Evolutionary conservation across 768 basidiomycete species (phyloP).

Genomic region (Sarcodon aspratus): DNA sequence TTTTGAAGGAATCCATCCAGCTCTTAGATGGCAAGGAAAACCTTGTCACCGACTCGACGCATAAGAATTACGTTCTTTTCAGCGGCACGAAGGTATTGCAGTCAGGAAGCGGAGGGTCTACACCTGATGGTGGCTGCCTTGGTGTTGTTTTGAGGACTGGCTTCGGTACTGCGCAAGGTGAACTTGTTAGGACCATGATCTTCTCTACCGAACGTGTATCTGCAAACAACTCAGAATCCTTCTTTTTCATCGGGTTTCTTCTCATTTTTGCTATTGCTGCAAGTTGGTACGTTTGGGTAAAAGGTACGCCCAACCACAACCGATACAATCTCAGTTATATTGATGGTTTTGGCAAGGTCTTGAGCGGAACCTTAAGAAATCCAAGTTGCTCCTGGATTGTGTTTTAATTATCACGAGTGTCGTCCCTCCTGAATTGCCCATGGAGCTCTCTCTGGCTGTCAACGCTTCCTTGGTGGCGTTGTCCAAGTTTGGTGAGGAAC

Average conservation of each 20-base stretch:
- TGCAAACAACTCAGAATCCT: constrained; percentile 91
- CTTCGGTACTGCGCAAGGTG: constrained; percentile 95
- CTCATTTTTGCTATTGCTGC: constrained; percentile 97
- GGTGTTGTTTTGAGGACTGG: constrained; percentile 91
- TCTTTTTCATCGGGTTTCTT: constrained; percentile 96
- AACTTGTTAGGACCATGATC: constrained; percentile 97
- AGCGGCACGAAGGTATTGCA: constrained; percentile 97
- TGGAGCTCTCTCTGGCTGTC: constrained; percentile 95
- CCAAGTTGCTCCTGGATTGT: constrained; percentile 90
- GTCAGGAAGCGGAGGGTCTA: constrained; percentile 48
- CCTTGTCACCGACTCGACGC: constrained; percentile 77
- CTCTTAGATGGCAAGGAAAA: constrained; percentile 63
- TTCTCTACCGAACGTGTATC: constrained; percentile 96
- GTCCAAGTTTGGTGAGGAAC: constrained; percentile 76
- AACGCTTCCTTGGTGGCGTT: constrained; percentile 91
- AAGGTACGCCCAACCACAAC: constrained; percentile 41
- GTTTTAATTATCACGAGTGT: constrained; percentile 95
- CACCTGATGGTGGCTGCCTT: constrained; percentile 88
- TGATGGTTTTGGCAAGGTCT: constrained; percentile 41
- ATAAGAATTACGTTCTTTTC: constrained; percentile 85
- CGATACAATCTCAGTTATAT: neutral
- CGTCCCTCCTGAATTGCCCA: constrained; percentile 94
- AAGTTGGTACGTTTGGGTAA: constrained; percentile 96
- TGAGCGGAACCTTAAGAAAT: constrained; percentile 87
- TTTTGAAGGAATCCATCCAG: constrained; percentile 92